A percentile compares a stretch with the other conserved stretches of the same genome.
Conservation (phyloP, 192 early-diverging fungal species). For the Linnemannia zychae region DNA sequence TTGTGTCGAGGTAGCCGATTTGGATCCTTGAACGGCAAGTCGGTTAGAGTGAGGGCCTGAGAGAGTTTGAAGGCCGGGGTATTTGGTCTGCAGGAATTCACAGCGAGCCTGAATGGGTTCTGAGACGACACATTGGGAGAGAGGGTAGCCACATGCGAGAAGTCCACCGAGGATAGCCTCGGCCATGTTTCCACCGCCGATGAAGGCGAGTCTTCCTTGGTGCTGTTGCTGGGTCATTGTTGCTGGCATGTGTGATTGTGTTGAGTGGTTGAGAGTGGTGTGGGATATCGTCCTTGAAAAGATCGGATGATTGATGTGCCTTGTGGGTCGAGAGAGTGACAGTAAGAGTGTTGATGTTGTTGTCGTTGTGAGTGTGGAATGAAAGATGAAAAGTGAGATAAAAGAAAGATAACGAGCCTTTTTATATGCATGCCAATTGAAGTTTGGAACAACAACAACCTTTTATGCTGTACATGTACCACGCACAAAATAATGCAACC, state of each 20-base stretch:
- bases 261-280: not conserved
- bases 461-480: not conserved
- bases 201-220: slow-evolving; percentile 70
- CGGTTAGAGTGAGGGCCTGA: slow-evolving; percentile 38
- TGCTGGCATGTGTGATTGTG: not conserved
- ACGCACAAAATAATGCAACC: not conserved
- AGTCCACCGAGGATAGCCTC: slow-evolving; percentile 94
- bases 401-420: not conserved
- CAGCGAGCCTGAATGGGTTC: slow-evolving; percentile 82
- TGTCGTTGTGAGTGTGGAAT: not conserved
- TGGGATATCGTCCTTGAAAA: not conserved
- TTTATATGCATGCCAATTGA: not conserved
- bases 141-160: slow-evolving; percentile 80
- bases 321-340: not conserved
- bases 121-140: slow-evolving; percentile 79
- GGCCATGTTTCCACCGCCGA: slow-evolving; percentile 98
- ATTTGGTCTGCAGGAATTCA: slow-evolving; percentile 74
- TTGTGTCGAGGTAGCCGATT: slow-evolving; percentile 61
- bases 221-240: slow-evolving; percentile 42
- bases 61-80: slow-evolving; percentile 66
- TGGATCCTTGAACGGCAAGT: slow-evolving; percentile 41
- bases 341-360: not conserved
- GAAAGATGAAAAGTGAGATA: not conserved
- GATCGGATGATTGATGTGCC: not conserved
- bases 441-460: not conserved